These are phyloP conservation scores for Meripilus lineatus DNA, from an alignment of 1,284 basidiomycete species.

Conservation along the genomic window DNA sequence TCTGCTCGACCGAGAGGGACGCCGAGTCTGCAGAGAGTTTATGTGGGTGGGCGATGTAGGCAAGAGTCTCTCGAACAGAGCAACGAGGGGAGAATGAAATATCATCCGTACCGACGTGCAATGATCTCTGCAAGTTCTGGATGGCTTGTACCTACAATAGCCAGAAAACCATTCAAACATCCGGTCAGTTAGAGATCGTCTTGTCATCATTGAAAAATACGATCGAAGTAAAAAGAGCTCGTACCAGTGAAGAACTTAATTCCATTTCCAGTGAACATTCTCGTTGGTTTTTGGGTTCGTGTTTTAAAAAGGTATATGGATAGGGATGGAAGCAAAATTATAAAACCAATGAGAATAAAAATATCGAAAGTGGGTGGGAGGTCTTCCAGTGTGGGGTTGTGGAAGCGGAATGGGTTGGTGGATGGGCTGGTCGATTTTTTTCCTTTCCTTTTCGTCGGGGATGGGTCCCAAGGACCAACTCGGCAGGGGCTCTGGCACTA, in stretches of 20 bases:
- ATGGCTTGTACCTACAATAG: conserved; percentile 79
- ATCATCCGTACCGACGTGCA: conserved; percentile 71
- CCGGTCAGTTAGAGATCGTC: too few species aligned
- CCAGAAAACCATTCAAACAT: conserved; percentile 6
- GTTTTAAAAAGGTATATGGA: conserved; percentile 22
- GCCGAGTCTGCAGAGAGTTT: conserved; percentile 57
- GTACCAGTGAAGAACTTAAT: conserved; percentile 92
- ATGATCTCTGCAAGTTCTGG: conserved; percentile 94
- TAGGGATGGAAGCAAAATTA: conserved; percentile 22
- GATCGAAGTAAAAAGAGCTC: conserved; percentile 7
- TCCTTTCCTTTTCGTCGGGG: too few species aligned
- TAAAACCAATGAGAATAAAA: too few species aligned
- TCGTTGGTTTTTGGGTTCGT: too few species aligned
- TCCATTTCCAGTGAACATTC: conserved; percentile 74
- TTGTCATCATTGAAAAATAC: conserved; percentile 8
- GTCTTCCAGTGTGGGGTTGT: too few species aligned
- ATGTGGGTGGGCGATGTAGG: conserved; percentile 3
- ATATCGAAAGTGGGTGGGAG: too few species aligned
- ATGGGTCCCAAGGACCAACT: too few species aligned
- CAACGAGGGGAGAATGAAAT: too few species aligned
- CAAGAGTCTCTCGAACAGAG: background rate
- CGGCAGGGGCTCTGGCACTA: too few species aligned
- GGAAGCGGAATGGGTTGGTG: too few species aligned
- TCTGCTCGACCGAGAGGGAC: conserved; percentile 82
- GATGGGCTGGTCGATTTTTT: too few species aligned